Base-by-base conservation (phyloP, 306 rosid species). In the Vigna trinervia region DNA sequence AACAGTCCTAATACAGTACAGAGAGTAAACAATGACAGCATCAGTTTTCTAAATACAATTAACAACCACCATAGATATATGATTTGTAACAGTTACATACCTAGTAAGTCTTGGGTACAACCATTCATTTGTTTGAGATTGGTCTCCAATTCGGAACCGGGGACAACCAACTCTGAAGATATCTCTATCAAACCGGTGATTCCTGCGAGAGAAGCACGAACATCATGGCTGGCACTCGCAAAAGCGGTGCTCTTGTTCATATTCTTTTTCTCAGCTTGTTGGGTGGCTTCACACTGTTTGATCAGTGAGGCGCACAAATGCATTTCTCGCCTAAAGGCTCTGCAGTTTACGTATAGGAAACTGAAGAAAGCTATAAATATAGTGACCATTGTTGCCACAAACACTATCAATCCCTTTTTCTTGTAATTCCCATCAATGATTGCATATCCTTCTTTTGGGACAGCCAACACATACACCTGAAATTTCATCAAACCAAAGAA, bases 211-310 rank as follows among this genome's bases (percentile, higher is more conserved):
- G 87, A 84, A 71, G 90, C 84, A 0, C 96, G 90, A 84, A 94
- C 78, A 76, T 92, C 98, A 73, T 92, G 97, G 86, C 91, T 92
- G 8, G 93, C 95, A 34, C 54, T 80, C 1, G 92, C 87, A 65
- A 90, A 88, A 28, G 96, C 97, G 1, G 47, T 69, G n/a, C 89
- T 94, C 80, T 90, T 92, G 26, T 92, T 90, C 86, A 82, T 84
- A 60, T 88, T 89, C 74, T 88, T 92, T 45, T 88, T 80, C 88
- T 90, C 96, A 3, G 98, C 97, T 72, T 88, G 93, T 67, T 87
- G 84, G 0, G 93, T 94, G 23, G 91, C 87, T 79, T 90, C 93
- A 88, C 74, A 83, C 60, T 94, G 94, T 76, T 86, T 87, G 53
- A 90, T 88, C 34, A 90, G 90, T 15, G 88, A 79, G 1, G 89